These are phyloP conservation scores for Phaeosphaeriaceae sp. DNA, from an alignment of 2,329 filamentous ascomycete genomes.

Conservation along the genomic window DNA sequence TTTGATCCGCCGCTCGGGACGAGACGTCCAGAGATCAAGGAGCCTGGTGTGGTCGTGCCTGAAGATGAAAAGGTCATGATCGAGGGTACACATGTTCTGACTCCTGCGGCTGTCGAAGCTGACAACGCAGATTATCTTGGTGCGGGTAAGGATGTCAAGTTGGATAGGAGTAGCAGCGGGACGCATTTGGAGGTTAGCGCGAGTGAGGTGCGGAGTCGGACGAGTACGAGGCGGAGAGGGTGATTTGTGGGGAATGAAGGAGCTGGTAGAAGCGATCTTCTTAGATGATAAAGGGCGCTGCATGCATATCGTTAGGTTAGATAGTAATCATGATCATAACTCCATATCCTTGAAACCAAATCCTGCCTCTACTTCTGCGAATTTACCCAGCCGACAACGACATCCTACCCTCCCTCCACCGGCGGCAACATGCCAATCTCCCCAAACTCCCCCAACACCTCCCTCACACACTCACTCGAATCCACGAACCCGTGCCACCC, in stretches of 20 bases:
- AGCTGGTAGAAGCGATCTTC: not conserved
- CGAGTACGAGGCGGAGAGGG: slow-evolving; percentile 20
- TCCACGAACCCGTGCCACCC: slow-evolving; percentile 58
- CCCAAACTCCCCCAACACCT: slow-evolving; percentile 52
- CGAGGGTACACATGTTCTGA: slow-evolving; percentile 42
- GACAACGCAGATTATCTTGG: slow-evolving; percentile 30
- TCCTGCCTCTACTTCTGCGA: too few species aligned
- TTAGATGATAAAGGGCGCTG: not conserved
- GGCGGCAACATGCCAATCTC: slow-evolving; percentile 54
- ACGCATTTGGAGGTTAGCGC: slow-evolving; percentile 37
- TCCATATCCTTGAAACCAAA: not conserved
- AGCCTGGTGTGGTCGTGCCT: slow-evolving; percentile 15
- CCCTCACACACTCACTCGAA: slow-evolving; percentile 52
- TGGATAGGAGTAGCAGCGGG: slow-evolving; percentile 27
- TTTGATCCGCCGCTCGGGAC: slow-evolving; percentile 68
- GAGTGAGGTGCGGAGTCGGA: slow-evolving; percentile 35
- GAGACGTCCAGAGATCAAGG: slow-evolving; percentile 26
- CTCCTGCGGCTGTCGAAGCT: slow-evolving; percentile 30
- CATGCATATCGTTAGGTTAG: not conserved
- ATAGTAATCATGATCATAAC: not conserved
- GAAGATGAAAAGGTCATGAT: slow-evolving; percentile 41
- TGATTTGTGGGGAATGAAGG: not conserved
- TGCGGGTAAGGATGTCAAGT: slow-evolving; percentile 15
- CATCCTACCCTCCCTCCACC: not conserved
- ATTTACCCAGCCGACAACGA: not conserved